Evolutionary conservation across 768 basidiomycete species (phyloP), one percentile per base, ranked within the genome.

Genomic region (Lanmaoa pseudosensibilis): DNA sequence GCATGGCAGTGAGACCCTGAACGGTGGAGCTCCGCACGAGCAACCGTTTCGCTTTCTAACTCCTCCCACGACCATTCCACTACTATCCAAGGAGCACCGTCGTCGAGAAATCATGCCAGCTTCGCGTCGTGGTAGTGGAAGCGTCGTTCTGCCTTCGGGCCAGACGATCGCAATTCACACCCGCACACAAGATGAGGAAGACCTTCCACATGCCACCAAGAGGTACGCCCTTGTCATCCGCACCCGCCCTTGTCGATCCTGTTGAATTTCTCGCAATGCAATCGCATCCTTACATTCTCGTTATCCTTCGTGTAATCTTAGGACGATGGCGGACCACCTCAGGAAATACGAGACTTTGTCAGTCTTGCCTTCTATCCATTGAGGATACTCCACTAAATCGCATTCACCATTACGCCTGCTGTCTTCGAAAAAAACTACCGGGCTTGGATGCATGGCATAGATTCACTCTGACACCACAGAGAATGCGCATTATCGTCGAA

Each of bases 401-500:
- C 38, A 19, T 30, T 43, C 46, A 39, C 21, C 52, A 48, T 37
- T n/a, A 37, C 23, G 9, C 49, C 15, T 39, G 39, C 30, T 45
- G 18, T 25, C 15, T 16, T 33, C 38, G 46, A 47, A 39, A 39
- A 36, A 44, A 32, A 4, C 27, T 39, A 13, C 36, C 27, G 23
- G 13, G 1, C 19, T 41, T 48, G 45, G 18, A 46, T 34, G 25
- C 18, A n/a, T 40, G 15, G 9, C 37, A 52, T 66, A 91, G 90
- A 65, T 93, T 94, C 72, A 91, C 89, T 13, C 72, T 94, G 62
- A 94, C 91, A 9, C 90, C 92, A 16, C 92, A 93, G 71, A 75
- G 93, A 56, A 94, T 95, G 94, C 82, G 93, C 46, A 96, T 95
- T 84, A 97, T 98, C 67, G 94, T 95, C 25, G 92, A 97, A 69